phyloP scores from a whole-genome alignment of 345 rosid species.

The Syzygium oleosum region DNA sequence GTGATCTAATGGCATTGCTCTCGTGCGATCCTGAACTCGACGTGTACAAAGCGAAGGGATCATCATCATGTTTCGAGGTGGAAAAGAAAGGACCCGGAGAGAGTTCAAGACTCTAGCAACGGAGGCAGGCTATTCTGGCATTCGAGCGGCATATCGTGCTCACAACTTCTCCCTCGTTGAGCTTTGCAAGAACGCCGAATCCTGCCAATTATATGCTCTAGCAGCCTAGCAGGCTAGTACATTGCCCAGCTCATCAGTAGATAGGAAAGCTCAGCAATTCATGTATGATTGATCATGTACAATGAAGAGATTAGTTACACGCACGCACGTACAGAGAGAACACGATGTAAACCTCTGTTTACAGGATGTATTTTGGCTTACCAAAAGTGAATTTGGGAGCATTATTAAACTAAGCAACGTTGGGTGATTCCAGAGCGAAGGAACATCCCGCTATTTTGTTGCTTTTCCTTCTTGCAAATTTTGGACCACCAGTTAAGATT shows the following conservation, averaged over 20 bases:
- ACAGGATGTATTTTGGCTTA: neutral
- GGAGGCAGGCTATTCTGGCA: constrained; percentile 40
- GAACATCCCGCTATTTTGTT: neutral
- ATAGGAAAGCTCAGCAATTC: neutral
- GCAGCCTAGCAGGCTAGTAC: neutral
- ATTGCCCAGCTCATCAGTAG: neutral
- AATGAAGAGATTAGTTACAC: neutral
- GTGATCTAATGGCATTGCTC: no score
- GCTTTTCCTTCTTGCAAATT: neutral
- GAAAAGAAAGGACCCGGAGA: constrained; percentile 35
- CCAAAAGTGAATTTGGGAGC: neutral
- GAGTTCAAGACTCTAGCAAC: constrained; percentile 28
- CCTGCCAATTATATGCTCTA: neutral
- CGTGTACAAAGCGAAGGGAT: no score
- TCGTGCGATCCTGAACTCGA: no score
- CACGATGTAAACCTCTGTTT: neutral
- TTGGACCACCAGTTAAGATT: neutral
- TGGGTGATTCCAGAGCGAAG: neutral
- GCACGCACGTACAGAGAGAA: neutral
- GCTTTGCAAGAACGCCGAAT: constrained; percentile 12
- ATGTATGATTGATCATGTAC: neutral
- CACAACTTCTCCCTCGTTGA: constrained; percentile 31
- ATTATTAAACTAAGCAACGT: neutral
- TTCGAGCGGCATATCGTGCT: constrained; percentile 20
- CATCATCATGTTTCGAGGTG: constrained; percentile 8